Percentiles rank a stretch among this genome's conserved stretches.
phyloP scores from a whole-genome alignment of 179 eudicot genomes.

The Drosera spatulata region DNA sequence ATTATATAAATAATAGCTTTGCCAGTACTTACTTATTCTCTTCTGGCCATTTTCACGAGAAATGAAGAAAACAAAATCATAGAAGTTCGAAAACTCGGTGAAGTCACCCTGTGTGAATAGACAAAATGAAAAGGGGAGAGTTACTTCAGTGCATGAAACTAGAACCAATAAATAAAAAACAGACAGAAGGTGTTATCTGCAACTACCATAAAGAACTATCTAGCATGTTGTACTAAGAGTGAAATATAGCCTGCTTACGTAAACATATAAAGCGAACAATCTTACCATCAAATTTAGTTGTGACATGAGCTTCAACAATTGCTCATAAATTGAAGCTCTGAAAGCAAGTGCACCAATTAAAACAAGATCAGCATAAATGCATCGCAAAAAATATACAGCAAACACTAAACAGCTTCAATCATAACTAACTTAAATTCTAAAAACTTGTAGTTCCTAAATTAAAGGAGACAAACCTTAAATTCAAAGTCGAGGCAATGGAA shows the following conservation, averaged over 20 bases:
- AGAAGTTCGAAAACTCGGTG: slow-evolving; percentile 68
- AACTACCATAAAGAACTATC: neutral
- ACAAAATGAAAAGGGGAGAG: slow-evolving; percentile 1
- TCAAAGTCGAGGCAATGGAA: no score
- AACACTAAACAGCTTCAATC: no score
- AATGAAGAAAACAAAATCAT: slow-evolving; percentile 76
- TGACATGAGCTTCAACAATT: slow-evolving; percentile 52
- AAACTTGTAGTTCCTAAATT: no score
- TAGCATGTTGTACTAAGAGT: neutral
- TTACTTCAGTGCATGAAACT: neutral
- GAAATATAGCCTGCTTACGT: neutral
- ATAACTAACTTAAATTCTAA: no score
- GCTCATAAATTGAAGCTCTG: slow-evolving; percentile 49
- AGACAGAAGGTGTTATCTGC: neutral
- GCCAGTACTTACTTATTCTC: slow-evolving; percentile 53
- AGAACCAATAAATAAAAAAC: neutral
- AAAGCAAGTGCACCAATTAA: neutral
- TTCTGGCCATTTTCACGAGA: slow-evolving; percentile 89
- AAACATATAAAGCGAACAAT: slow-evolving; percentile 2
- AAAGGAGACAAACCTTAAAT: no score
- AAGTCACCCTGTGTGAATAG: slow-evolving; percentile 38
- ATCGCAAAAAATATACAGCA: no score
- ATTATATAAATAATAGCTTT: no score
- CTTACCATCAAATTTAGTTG: slow-evolving; percentile 47
- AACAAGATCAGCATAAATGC: no score